Conservation (phyloP, 805 yeast genomes). For the Deakozyma indianensis region DNA sequence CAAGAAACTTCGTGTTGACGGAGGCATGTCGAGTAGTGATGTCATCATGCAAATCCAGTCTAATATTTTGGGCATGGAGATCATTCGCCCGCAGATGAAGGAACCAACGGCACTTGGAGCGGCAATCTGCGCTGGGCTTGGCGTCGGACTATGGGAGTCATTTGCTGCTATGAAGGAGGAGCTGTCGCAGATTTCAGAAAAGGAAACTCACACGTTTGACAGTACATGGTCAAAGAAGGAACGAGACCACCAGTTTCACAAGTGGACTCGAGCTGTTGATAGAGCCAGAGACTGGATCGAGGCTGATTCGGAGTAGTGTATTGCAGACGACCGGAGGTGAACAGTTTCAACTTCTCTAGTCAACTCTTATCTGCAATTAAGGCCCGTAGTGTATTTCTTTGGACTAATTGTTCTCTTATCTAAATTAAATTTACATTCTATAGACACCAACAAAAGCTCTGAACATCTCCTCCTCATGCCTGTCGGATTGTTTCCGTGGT, state of each 20-base stretch:
- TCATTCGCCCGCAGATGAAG: conserved; percentile 63
- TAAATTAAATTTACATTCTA: too few species aligned
- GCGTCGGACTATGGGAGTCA: conserved; percentile 56
- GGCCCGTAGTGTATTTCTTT: too few species aligned
- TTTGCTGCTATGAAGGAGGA: conserved; percentile 44
- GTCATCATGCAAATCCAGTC: conserved; percentile 92
- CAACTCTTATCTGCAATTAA: too few species aligned
- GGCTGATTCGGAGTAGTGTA: too few species aligned
- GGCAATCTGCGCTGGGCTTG: conserved; percentile 87
- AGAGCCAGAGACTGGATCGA: conserved; percentile 77
- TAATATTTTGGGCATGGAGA: conserved; percentile 77
- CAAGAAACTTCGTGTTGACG: conserved; percentile 58
- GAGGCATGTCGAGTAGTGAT: conserved; percentile 87
- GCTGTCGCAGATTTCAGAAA: conserved; percentile 12
- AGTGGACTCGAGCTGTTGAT: conserved; percentile 79
- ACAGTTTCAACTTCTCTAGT: too few species aligned
- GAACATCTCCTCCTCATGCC: too few species aligned
- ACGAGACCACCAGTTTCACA: conserved; percentile 48
- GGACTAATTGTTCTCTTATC: too few species aligned
- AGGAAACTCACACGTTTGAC: conserved; percentile 11
- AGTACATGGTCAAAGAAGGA: conserved; percentile 37
- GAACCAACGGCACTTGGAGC: conserved; percentile 96
- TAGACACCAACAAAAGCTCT: too few species aligned
- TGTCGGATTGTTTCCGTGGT: too few species aligned
- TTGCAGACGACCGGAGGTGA: too few species aligned